A percentile compares a stretch with the other conserved stretches of the same genome.
Evolutionary conservation across 1,284 basidiomycete genomes (phyloP).

Genomic region (Ceratobasidium sp.): DNA sequence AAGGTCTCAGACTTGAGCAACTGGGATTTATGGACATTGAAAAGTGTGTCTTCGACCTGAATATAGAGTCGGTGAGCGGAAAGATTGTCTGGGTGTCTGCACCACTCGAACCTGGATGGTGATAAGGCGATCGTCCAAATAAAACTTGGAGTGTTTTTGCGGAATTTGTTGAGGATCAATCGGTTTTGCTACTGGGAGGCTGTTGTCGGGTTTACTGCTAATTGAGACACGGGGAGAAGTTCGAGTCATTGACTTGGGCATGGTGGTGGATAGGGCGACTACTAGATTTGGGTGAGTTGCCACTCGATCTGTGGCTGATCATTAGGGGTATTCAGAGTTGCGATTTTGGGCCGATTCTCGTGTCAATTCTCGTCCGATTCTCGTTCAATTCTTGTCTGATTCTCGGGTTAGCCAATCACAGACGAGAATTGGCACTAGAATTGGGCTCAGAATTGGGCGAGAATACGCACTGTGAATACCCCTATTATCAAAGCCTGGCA

Average conservation of each 20-base stretch:
- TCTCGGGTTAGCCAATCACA: too few relatives aligned
- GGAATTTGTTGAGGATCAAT: neutral
- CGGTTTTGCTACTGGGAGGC: neutral
- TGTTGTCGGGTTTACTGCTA: neutral
- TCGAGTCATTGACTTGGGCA: neutral
- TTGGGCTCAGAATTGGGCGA: too few relatives aligned
- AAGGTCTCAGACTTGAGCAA: conserved; percentile 37
- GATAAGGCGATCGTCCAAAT: conserved; percentile 25
- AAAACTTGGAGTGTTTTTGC: conserved; percentile 18
- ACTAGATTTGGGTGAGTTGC: neutral
- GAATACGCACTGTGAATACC: too few relatives aligned
- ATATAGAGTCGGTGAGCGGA: neutral
- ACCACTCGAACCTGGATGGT: neutral
- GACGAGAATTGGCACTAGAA: too few relatives aligned
- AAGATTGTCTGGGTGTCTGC: neutral
- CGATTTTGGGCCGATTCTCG: too few relatives aligned
- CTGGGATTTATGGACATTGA: conserved; percentile 23
- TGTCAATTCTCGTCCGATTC: too few relatives aligned
- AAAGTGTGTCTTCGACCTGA: conserved; percentile 44
- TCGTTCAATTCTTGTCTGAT: too few relatives aligned
- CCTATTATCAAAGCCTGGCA: too few relatives aligned
- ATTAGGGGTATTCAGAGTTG: too few relatives aligned
- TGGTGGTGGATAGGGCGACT: neutral
- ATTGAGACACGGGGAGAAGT: neutral
- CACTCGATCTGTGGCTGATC: neutral